These are phyloP conservation scores for Salix koriyanagi DNA, from an alignment of 345 rosid species.

Conservation along the genomic window DNA sequence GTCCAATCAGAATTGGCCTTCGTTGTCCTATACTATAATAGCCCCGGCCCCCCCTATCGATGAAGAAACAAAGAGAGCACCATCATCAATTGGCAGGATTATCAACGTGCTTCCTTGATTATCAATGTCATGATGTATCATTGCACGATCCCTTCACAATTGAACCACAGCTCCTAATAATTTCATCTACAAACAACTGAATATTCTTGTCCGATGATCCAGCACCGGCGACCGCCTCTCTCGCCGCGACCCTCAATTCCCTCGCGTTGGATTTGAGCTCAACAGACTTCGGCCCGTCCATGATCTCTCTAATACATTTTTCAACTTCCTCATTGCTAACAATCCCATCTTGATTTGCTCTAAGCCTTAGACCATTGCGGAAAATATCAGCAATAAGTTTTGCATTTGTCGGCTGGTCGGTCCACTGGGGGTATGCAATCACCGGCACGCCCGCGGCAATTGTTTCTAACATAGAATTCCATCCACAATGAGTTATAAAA, in stretches of 20 bases:
- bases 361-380: constrained; percentile 36
- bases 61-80: too few relatives aligned
- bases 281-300: constrained; percentile 17
- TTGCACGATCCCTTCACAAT: background rate
- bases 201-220: constrained; percentile 49
- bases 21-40: too few relatives aligned
- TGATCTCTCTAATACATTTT: constrained; percentile 17
- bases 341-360: constrained; percentile 20
- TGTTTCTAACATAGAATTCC: constrained; percentile 49
- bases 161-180: constrained; percentile 6
- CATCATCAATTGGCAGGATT: too few relatives aligned
- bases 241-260: constrained; percentile 33
- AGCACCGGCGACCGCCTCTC: constrained; percentile 28
- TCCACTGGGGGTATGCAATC: constrained; percentile 47
- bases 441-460: constrained; percentile 41
- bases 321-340: constrained; percentile 31
- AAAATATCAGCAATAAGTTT: constrained; percentile 45
- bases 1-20: too few relatives aligned
- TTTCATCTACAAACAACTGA: constrained; percentile 39
- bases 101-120: too few relatives aligned
- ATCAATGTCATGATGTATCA: background rate
- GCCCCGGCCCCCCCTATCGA: too few relatives aligned
- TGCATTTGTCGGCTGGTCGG: constrained; percentile 54
- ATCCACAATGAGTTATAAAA: constrained; percentile 56
- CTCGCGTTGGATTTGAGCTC: constrained; percentile 21